phyloP scores from a whole-genome alignment of 169 alveolate genomes.

The Eimeria tenella region DNA sequence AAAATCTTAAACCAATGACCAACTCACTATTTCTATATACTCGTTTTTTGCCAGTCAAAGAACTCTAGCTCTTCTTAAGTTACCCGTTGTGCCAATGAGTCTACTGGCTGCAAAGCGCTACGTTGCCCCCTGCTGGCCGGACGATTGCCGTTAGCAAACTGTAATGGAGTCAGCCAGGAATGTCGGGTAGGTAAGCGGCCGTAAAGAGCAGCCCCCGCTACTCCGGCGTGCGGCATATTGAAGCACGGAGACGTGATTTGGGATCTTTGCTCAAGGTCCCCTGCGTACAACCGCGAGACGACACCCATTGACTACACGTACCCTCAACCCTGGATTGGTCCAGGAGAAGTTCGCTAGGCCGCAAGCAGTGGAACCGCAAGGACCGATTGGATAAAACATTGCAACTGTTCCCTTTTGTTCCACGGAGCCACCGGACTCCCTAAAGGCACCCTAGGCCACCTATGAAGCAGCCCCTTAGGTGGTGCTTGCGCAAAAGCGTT shows the following conservation, averaged over 20 bases:
- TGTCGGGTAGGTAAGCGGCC: no score
- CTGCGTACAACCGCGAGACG: constrained; percentile 37
- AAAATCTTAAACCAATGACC: no score
- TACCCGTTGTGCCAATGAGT: no score
- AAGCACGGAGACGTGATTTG: neutral
- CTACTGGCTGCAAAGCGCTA: no score
- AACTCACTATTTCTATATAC: no score
- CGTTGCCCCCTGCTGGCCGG: no score
- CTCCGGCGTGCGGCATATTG: neutral
- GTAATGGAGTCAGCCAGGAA: no score
- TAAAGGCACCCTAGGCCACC: constrained; percentile 2
- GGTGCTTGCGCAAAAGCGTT: constrained; percentile 49
- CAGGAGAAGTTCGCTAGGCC: neutral
- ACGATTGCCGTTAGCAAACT: no score
- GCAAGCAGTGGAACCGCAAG: neutral
- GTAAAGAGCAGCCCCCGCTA: no score
- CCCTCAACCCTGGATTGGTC: neutral
- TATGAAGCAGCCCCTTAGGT: constrained; percentile 24
- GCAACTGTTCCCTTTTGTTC: constrained; percentile 49
- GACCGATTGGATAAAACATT: constrained; percentile 15
- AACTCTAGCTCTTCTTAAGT: no score
- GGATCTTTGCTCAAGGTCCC: neutral
- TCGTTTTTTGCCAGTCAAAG: no score
- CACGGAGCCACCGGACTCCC: constrained; percentile 42
- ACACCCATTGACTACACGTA: neutral